These are phyloP conservation scores for Colletotrichum costaricense DNA, from an alignment of 2,329 filamentous ascomycete species.

Conservation along the genomic window DNA sequence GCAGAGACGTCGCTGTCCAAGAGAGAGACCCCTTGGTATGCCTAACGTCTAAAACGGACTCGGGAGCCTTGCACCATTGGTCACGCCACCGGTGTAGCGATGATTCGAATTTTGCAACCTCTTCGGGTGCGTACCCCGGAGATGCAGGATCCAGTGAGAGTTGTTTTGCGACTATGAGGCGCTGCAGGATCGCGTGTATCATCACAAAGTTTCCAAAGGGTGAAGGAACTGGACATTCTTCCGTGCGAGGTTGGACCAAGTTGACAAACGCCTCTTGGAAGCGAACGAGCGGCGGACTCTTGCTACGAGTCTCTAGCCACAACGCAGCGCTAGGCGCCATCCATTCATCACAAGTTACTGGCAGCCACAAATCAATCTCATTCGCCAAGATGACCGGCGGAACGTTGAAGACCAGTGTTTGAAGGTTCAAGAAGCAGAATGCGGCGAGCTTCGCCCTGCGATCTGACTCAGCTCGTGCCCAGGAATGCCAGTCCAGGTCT, in stretches of 20 bases:
- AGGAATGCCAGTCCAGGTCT: conserved; percentile 1
- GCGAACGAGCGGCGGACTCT: not conserved
- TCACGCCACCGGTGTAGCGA: conserved; percentile 17
- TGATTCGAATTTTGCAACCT: not conserved
- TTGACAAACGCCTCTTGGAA: conserved; percentile 6
- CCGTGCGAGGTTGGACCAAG: not conserved
- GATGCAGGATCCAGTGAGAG: not conserved
- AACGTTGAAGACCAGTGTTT: conserved; percentile 15
- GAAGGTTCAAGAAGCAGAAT: conserved; percentile 23
- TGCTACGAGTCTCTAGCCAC: not conserved
- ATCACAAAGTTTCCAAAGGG: conserved; percentile 15
- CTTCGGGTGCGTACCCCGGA: not conserved
- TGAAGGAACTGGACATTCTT: not conserved
- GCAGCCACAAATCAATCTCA: not conserved
- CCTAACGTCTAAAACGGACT: conserved; percentile 5
- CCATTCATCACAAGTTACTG: conserved; percentile 5
- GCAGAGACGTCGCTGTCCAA: conserved; percentile 13
- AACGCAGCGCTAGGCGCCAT: not conserved
- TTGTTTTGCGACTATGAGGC: not conserved
- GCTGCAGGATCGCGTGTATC: conserved; percentile 5
- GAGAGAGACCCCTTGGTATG: conserved; percentile 9
- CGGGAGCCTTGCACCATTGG: conserved; percentile 4
- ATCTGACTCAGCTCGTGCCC: not conserved
- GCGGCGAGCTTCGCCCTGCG: conserved; percentile 8
- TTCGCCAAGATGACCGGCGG: conserved; percentile 9